Percentiles rank a stretch among this genome's conserved stretches.
These are phyloP conservation scores for Erythrophleum ivorense DNA, from an alignment of 331 rosid species.

Conservation along the genomic window DNA sequence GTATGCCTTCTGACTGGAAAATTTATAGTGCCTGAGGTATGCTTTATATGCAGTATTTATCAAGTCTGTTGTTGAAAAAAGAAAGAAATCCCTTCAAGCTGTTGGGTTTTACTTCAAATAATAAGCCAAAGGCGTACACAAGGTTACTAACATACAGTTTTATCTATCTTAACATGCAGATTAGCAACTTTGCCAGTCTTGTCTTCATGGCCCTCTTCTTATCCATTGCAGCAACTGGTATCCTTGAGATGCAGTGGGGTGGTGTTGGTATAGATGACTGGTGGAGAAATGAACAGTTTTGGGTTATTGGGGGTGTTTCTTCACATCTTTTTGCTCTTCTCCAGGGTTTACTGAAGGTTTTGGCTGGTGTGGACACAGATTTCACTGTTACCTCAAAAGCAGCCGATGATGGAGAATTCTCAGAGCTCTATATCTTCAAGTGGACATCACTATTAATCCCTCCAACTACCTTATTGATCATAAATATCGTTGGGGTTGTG, in stretches of 20 bases:
- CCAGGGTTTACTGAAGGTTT: slow-evolving; percentile 86
- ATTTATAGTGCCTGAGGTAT: slow-evolving; percentile 93
- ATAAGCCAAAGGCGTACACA: not conserved
- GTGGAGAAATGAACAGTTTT: slow-evolving; percentile 98
- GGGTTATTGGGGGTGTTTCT: slow-evolving; percentile 93
- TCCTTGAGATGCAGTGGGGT: slow-evolving; percentile 97
- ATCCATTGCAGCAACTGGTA: slow-evolving; percentile 83
- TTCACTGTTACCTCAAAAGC: slow-evolving; percentile 92
- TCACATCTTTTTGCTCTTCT: slow-evolving; percentile 85
- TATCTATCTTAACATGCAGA: slow-evolving; percentile 53
- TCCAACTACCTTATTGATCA: slow-evolving; percentile 67
- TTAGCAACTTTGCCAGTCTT: slow-evolving; percentile 87
- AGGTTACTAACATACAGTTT: slow-evolving; percentile 28
- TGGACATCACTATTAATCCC: slow-evolving; percentile 85
- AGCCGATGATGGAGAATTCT: slow-evolving; percentile 86
- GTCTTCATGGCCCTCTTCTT: slow-evolving; percentile 86
- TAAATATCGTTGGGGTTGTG: slow-evolving; percentile 75
- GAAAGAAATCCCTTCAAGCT: slow-evolving; percentile 1
- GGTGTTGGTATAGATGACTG: slow-evolving; percentile 87
- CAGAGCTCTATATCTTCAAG: slow-evolving; percentile 86
- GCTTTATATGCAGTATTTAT: slow-evolving; percentile 26
- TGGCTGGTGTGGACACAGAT: slow-evolving; percentile 83
- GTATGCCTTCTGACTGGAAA: slow-evolving; percentile 87
- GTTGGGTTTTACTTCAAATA: slow-evolving; percentile 15
- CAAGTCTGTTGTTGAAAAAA: not conserved